Conservation (phyloP, 768 basidiomycete genomes). For the Mycena haematopus region DNA sequence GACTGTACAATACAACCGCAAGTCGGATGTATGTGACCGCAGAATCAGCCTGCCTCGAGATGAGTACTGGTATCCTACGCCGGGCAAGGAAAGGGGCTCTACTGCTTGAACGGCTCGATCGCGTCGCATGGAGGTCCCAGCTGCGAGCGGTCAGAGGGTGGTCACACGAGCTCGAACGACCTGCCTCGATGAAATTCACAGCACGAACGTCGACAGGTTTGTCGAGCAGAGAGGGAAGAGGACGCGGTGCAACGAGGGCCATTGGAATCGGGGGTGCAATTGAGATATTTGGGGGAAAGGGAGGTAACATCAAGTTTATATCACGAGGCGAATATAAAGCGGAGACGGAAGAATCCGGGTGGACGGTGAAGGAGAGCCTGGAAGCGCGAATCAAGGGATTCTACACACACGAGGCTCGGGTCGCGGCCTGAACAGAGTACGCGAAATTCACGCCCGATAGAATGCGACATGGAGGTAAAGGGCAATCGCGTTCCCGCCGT, state of each 20-base stretch:
- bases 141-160: conserved; percentile 41
- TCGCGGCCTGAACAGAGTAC: not conserved
- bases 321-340: conserved; percentile 17
- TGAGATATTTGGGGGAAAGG: not conserved
- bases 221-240: not conserved
- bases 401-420: conserved; percentile 7
- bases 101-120: conserved; percentile 70
- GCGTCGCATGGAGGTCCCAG: conserved; percentile 60
- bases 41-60: conserved; percentile 49
- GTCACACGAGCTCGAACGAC: conserved; percentile 18
- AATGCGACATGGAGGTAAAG: not conserved
- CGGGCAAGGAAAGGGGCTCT: conserved; percentile 30
- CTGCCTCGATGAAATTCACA: conserved; percentile 13
- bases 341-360: conserved; percentile 23
- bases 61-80: conserved; percentile 2
- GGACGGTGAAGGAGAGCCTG: conserved; percentile 1
- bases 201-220: not conserved
- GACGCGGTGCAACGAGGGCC: conserved; percentile 12
- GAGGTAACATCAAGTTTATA: not conserved
- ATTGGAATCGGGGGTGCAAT: not conserved
- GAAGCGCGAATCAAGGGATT: conserved; percentile 9
- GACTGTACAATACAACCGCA: conserved; percentile 68
- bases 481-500: not conserved
- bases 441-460: not conserved
- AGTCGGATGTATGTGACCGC: conserved; percentile 50